A percentile compares a stretch with the other conserved stretches of the same genome.
Evolutionary conservation across 192 early-diverging fungal genomes (phyloP).

Genomic region (Entophlyctis luteolus): DNA sequence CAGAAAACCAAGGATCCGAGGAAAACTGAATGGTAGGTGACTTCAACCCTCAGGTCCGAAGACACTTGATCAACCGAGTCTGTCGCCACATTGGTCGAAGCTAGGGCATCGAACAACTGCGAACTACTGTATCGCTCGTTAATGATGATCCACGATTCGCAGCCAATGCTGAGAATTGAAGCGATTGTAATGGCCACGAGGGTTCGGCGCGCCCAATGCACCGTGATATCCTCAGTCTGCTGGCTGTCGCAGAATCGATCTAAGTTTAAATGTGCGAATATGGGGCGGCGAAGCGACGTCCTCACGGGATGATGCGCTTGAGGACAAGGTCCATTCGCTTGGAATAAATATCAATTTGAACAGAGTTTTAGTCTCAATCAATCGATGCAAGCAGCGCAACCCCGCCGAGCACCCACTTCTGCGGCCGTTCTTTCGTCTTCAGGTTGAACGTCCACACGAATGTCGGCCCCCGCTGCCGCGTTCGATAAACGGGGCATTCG

Average conservation of each 20-base stretch:
- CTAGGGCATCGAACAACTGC: not conserved
- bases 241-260: not conserved
- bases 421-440: conserved; percentile 62
- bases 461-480: conserved; percentile 58
- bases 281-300: not conserved
- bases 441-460: conserved; percentile 66
- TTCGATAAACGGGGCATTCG: conserved; percentile 64
- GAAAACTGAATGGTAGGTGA: conserved; percentile 1
- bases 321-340: not conserved
- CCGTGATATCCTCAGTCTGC: conserved; percentile 8
- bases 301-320: not conserved
- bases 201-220: not conserved
- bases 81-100: not conserved
- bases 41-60: not conserved
- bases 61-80: not conserved
- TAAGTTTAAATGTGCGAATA: not conserved
- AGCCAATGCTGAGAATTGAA: not conserved
- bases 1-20: not conserved
- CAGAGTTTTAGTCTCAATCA: conserved; percentile 22
- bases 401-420: conserved; percentile 63
- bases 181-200: not conserved
- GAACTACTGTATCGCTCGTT: not conserved
- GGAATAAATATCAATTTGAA: no score
- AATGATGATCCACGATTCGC: conserved; percentile 5
- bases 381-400: conserved; percentile 51